A percentile compares a stretch with the other conserved stretches of the same genome.
phyloP scores from a whole-genome alignment of 257 asterid species.

The Leonotis leonurus region DNA sequence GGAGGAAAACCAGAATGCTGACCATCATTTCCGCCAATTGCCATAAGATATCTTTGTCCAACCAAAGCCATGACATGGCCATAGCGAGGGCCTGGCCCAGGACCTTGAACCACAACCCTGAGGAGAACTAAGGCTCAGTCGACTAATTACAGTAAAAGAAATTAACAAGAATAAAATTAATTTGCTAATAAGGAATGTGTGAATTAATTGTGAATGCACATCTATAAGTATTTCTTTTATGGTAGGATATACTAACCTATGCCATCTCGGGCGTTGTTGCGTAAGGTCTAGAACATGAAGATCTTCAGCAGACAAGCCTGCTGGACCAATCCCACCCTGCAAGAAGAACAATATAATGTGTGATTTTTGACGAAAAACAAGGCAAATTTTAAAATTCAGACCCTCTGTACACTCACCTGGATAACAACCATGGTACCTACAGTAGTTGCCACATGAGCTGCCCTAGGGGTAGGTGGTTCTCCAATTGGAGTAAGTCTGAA shows the following conservation, averaged over 20 bases:
- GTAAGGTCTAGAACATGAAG: conserved; percentile 97
- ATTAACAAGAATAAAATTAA: not conserved
- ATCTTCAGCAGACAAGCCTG: conserved; percentile 97
- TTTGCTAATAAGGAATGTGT: conserved; percentile 1
- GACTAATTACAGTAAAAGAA: conserved; percentile 5
- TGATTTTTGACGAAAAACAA: conserved; percentile 1
- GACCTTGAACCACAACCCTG: conserved; percentile 99
- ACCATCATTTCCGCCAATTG: conserved; percentile 99
- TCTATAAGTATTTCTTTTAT: not conserved
- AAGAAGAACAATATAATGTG: conserved; percentile 16
- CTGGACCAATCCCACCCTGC: conserved; percentile 99
- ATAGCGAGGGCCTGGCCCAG: conserved; percentile 98
- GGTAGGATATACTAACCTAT: conserved; percentile 50
- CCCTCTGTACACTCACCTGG: conserved; percentile 54
- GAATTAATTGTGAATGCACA: not conserved
- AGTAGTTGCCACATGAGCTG: conserved; percentile 99
- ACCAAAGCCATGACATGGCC: conserved; percentile 99
- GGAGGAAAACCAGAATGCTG: conserved; percentile 16
- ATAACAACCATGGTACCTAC: conserved; percentile 99
- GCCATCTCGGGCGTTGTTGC: conserved; percentile 96
- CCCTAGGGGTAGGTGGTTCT: conserved; percentile 99
- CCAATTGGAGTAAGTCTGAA: conserved; percentile 90
- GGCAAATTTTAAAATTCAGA: not conserved
- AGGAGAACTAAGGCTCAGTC: conserved; percentile 10
- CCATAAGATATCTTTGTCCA: conserved; percentile 98